phyloP scores from a whole-genome alignment of 208 protist genomes.

The Leishmania gerbilli region DNA sequence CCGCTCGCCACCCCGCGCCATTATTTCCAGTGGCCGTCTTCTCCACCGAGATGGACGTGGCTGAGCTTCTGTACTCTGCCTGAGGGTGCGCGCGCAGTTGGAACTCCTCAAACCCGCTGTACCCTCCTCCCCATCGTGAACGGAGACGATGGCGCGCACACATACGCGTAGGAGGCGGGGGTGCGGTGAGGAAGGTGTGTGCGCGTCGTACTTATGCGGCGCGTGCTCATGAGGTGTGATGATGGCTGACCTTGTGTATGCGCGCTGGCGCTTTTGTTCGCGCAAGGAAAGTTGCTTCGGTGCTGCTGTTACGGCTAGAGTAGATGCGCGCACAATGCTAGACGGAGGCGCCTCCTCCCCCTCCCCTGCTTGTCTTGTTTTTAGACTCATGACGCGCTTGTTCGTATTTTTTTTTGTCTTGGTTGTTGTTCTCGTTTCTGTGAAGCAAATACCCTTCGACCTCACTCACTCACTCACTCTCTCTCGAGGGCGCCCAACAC shows the following conservation, averaged over 20 bases:
- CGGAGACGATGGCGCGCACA: neutral
- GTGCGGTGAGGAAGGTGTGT: too few relatives aligned
- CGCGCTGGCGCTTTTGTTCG: neutral
- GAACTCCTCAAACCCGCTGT: neutral
- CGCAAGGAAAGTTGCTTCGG: neutral
- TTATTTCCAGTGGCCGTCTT: slow-evolving; percentile 69
- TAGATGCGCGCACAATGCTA: neutral
- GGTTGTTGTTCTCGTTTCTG: neutral
- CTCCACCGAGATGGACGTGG: slow-evolving; percentile 41
- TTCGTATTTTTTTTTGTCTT: too few relatives aligned
- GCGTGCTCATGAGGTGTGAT: neutral
- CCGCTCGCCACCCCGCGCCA: slow-evolving; percentile 40
- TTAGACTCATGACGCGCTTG: neutral
- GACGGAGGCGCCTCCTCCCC: neutral
- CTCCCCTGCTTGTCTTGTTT: neutral
- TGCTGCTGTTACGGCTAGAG: neutral
- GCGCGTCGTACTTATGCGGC: neutral
- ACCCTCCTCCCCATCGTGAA: neutral
- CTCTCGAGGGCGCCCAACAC: neutral
- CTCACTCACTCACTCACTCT: neutral
- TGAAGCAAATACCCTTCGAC: neutral
- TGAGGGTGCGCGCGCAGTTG: neutral
- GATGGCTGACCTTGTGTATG: neutral
- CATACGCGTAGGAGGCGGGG: neutral
- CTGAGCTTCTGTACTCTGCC: slow-evolving; percentile 36